phyloP scores from a whole-genome alignment of 2,329 filamentous ascomycete species.

The Myriosclerotinia curreyana region DNA sequence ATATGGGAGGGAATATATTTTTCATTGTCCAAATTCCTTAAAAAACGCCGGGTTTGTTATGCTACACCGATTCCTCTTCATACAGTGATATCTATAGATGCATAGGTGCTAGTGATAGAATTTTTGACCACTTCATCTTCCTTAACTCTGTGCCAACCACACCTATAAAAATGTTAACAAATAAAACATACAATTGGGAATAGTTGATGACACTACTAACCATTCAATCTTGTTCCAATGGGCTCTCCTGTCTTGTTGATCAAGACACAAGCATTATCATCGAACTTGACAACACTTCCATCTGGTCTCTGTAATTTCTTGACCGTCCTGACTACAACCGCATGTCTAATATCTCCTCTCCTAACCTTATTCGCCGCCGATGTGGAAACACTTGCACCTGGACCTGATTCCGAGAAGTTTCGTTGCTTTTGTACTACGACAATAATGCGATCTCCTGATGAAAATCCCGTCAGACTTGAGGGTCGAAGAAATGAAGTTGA shows the following conservation, averaged over 20 bases:
- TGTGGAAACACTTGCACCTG: slow-evolving; percentile 68
- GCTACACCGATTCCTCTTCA: slow-evolving; percentile 1
- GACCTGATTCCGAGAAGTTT: slow-evolving; percentile 67
- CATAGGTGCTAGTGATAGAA: slow-evolving; percentile 88
- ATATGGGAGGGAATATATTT: slow-evolving; percentile 9
- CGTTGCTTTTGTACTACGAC: slow-evolving; percentile 97
- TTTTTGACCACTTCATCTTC: slow-evolving; percentile 97
- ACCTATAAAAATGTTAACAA: slow-evolving; percentile 46
- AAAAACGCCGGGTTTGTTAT: slow-evolving; percentile 21
- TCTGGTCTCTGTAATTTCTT: slow-evolving; percentile 86
- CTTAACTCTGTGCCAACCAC: slow-evolving; percentile 87
- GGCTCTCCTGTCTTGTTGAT: slow-evolving; percentile 97
- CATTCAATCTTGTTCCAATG: slow-evolving; percentile 87
- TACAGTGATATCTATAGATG: slow-evolving; percentile 53
- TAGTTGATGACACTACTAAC: slow-evolving; percentile 42
- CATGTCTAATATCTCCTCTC: slow-evolving; percentile 93
- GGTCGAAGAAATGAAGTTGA: neutral
- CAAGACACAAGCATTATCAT: slow-evolving; percentile 96
- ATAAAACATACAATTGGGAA: neutral
- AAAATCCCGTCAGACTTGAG: slow-evolving; percentile 9
- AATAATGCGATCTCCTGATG: slow-evolving; percentile 86
- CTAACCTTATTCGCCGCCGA: slow-evolving; percentile 87
- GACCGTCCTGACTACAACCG: slow-evolving; percentile 86
- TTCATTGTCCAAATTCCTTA: slow-evolving; percentile 9
- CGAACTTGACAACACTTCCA: slow-evolving; percentile 87